Base-by-base conservation (phyloP, 2,329 filamentous ascomycete species). In the Fusarium transvaalense region DNA sequence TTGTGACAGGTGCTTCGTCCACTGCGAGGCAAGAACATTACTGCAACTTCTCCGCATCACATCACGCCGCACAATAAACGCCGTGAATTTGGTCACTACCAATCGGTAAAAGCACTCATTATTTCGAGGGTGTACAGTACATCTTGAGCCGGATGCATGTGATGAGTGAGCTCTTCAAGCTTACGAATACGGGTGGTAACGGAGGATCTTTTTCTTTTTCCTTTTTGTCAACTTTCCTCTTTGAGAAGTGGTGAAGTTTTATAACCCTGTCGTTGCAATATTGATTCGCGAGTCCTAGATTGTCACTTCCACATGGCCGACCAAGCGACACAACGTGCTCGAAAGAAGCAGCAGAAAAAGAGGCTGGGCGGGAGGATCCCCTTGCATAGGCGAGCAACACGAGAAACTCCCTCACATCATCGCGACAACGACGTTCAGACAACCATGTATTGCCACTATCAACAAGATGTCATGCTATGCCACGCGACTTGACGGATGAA, bases 1-100 rank as follows among this genome's bases (percentile, higher is more conserved):
- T 71, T 65, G 71, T 73, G 71, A 73, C 64, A 64, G 69, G 57
- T 61, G 50, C 54, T 56, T 53, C 53, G 60, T 46, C 51, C 39
- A 46, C 51, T 54, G 23, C 39, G 17, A 54, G n/a, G 38, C 48
- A 59, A 51, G 51, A 54, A 43, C 27, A 68, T 56, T 41, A 68
- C 59, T 60, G 47, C 50, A 48, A 32, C 52, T 66, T 66, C 59
- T 66, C 50, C 62, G 60, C 58, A 64, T 60, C 58, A 66, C 63
- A 64, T 61, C 58, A 66, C 69, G 39, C 48, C 56, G 50, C 66
- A 50, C 43, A 43, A 55, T 66, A 34, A 53, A 46, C 56, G 66
- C 66, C 66, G 66, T 69, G 61, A 69, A 69, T 43, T 55, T 21
- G 13, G 43, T 17, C 54, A 12, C 52, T 52, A 34, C 66, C 66